These are phyloP conservation scores for Pyrenochaeta sp. DNA, from an alignment of 2,329 filamentous ascomycete species.

Conservation along the genomic window DNA sequence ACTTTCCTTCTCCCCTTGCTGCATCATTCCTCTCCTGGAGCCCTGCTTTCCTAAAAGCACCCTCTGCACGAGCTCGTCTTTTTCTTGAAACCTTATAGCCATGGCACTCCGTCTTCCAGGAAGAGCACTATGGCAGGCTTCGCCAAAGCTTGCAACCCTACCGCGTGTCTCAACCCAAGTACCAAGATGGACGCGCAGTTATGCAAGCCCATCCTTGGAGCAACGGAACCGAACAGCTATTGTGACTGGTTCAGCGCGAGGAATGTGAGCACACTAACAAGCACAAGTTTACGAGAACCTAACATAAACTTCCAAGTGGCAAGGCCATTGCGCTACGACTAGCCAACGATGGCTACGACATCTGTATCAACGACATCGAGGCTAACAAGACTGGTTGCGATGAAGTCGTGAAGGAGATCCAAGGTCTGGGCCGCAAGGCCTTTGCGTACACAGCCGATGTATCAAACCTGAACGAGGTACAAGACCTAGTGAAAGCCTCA, in stretches of 20 bases:
- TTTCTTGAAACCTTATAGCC: neutral
- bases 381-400: constrained; percentile 63
- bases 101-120: constrained; percentile 37
- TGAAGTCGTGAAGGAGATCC: constrained; percentile 63
- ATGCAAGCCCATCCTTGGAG: constrained; percentile 29
- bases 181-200: constrained; percentile 34
- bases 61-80: neutral
- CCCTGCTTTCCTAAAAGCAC: neutral
- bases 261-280: constrained; percentile 40
- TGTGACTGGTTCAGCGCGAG: constrained; percentile 50
- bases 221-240: constrained; percentile 43
- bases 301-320: constrained; percentile 55
- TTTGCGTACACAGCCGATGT: constrained; percentile 69
- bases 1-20: neutral
- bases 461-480: constrained; percentile 63
- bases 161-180: constrained; percentile 20
- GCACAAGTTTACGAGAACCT: neutral
- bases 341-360: constrained; percentile 70
- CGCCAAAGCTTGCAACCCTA: constrained; percentile 16
- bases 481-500: constrained; percentile 61
- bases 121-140: constrained; percentile 31
- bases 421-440: constrained; percentile 60
- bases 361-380: constrained; percentile 70
- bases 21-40: neutral
- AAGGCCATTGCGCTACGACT: constrained; percentile 70